Evolutionary conservation across 2,329 filamentous ascomycete species (phyloP), one percentile per base, ranked within the genome.

Genomic region (Pseudopyrenochaeta lycopersici): DNA sequence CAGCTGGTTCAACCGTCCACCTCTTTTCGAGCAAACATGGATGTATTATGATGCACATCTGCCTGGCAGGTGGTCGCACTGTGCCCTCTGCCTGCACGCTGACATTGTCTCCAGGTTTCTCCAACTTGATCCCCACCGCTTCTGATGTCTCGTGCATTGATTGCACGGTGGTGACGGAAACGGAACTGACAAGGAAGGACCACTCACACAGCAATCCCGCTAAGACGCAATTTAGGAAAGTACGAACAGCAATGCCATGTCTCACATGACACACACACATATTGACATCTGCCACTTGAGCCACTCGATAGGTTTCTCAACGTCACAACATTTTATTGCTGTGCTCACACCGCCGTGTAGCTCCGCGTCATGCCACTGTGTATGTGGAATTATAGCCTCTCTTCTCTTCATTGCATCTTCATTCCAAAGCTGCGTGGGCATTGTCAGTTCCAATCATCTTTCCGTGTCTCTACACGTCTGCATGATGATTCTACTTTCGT

Each of bases 291-390:
- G 21, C 40, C 11, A 15, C 21, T 30, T 12, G 14, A 29, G 12
- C 15, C 39, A 31, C 23, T 43, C 39, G 31, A 32, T 42, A 42
- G 6, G 17, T 30, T 42, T 36, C 38, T 48, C 45, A 21, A 30
- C 32, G 21, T n/a, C 9, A 32, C 40, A 10, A 17, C 9, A 14
- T 21, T 39, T 39, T 9, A 21, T 21, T 39, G 20, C n/a, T 39
- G 18, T 39, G 36, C 17, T 39, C 18, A 39, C 18, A 23, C 18
- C 20, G 10, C 20, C 4, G 2, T 20, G 36, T 23, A 23, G 35
- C 15, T 23, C 21, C 18, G 20, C 36, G 21, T n/a, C 14, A 39
- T 5, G 36, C 21, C 18, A 23, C 7, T 38, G 35, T 38, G 17
- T 10, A 38, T 20, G 12, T 17, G 10, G 33, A 36, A 4, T 10